These are phyloP conservation scores for Boletus sp. DNA, from an alignment of 768 basidiomycete genomes.

Conservation along the genomic window DNA sequence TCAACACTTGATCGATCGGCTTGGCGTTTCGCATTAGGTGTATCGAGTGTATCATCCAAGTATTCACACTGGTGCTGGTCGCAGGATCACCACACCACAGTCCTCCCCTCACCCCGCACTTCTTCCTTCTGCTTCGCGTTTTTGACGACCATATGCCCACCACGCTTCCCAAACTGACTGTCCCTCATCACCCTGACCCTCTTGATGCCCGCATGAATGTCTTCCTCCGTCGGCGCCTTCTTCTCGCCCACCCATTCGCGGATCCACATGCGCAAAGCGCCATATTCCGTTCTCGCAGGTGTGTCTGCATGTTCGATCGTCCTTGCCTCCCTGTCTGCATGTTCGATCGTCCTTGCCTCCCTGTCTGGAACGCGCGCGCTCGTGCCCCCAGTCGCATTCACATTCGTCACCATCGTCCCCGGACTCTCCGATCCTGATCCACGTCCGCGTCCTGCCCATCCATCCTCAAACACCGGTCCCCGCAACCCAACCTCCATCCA, in stretches of 20 bases:
- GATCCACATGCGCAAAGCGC: constrained; percentile 44
- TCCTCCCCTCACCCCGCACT: too few relatives aligned
- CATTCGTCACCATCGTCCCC: too few relatives aligned
- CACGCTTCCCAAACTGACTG: constrained; percentile 15
- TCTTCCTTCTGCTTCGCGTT: not conserved
- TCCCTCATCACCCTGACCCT: constrained; percentile 30
- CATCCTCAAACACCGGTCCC: constrained; percentile 54
- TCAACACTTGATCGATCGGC: not conserved
- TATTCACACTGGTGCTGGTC: not conserved
- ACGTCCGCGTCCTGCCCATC: constrained; percentile 18
- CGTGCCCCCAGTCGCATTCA: too few relatives aligned
- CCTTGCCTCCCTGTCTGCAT: not conserved
- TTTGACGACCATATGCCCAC: constrained; percentile 2
- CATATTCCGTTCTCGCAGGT: constrained; percentile 20
- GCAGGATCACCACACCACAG: not conserved
- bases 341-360: not conserved
- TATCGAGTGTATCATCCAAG: not conserved
- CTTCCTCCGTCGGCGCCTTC: constrained; percentile 40
- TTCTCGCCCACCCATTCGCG: constrained; percentile 53
- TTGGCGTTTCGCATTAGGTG: not conserved
- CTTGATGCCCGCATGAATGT: constrained; percentile 32
- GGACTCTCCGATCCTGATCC: not conserved
- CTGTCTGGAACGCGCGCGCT: not conserved
- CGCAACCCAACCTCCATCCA: constrained; percentile 70
- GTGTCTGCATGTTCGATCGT: not conserved